A percentile compares a stretch with the other conserved stretches of the same genome.
phyloP scores from a whole-genome alignment of 495 filamentous ascomycete species.

The Podospora pseudocomata region DNA sequence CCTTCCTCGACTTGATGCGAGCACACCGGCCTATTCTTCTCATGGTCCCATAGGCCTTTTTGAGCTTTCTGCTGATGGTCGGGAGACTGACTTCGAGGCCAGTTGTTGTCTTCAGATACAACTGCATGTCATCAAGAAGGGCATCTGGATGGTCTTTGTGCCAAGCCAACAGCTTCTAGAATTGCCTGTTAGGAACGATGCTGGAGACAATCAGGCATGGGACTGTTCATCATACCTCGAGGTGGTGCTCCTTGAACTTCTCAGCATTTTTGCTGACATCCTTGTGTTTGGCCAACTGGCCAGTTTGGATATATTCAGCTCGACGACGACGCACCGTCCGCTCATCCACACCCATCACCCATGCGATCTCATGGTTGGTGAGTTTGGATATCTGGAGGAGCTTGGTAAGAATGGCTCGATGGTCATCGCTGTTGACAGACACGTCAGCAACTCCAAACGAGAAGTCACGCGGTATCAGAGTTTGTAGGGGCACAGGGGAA shows the following conservation, averaged over 20 bases:
- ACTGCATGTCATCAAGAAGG: slow-evolving; percentile 31
- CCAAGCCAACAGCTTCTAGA: slow-evolving; percentile 30
- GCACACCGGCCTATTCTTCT: slow-evolving; percentile 11
- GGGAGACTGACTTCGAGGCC: slow-evolving; percentile 24
- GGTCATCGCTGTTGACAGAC: slow-evolving; percentile 16
- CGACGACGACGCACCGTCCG: slow-evolving; percentile 28
- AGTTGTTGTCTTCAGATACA: slow-evolving; percentile 23
- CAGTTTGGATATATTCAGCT: slow-evolving; percentile 22
- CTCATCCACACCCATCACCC: slow-evolving; percentile 23
- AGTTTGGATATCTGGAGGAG: slow-evolving; percentile 27
- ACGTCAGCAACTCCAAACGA: background rate
- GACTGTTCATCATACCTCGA: slow-evolving; percentile 22
- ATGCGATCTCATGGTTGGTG: slow-evolving; percentile 29
- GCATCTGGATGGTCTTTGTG: slow-evolving; percentile 28
- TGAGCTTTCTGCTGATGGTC: slow-evolving; percentile 21
- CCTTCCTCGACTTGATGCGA: slow-evolving; percentile 15
- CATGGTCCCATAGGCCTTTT: slow-evolving; percentile 12
- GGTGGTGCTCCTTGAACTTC: slow-evolving; percentile 27
- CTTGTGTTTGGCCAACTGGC: slow-evolving; percentile 21
- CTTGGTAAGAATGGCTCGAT: slow-evolving; percentile 19
- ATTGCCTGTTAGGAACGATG: background rate
- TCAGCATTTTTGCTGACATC: slow-evolving; percentile 34
- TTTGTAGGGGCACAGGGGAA: background rate
- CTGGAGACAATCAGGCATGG: background rate
- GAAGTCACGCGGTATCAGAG: background rate